Conservation (phyloP, 2,329 filamentous ascomycete species). For the Cercospora brassicicola region DNA sequence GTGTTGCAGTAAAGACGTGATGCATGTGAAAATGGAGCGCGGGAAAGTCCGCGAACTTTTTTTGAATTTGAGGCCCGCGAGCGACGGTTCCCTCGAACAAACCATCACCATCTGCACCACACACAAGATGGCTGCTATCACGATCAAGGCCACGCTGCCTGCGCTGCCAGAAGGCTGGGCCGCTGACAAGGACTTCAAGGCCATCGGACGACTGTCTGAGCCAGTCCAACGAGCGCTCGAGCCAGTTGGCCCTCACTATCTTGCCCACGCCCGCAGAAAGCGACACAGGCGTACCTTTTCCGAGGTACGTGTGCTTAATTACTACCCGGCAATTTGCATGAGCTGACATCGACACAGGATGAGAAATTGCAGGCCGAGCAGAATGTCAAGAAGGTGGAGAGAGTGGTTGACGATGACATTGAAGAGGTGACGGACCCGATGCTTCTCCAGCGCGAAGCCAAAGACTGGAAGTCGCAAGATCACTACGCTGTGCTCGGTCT, state of each 20-base stretch:
- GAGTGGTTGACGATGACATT: constrained; percentile 86
- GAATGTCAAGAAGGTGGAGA: constrained; percentile 92
- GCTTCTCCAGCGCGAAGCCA: constrained; percentile 89
- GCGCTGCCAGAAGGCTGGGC: constrained; percentile 77
- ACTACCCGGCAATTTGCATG: neutral
- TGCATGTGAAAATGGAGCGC: neutral
- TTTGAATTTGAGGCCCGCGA: neutral
- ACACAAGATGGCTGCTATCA: constrained; percentile 62
- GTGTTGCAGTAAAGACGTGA: neutral
- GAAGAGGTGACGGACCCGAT: constrained; percentile 91
- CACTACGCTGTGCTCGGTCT: constrained; percentile 96
- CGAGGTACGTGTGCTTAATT: constrained; percentile 11
- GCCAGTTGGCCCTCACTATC: constrained; percentile 89
- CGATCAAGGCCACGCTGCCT: constrained; percentile 68
- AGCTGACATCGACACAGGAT: constrained; percentile 68
- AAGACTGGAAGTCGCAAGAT: constrained; percentile 99
- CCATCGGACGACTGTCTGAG: constrained; percentile 71
- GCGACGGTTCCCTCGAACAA: neutral
- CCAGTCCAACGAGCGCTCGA: constrained; percentile 86
- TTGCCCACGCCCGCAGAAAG: constrained; percentile 88
- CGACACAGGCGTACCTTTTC: constrained; percentile 88
- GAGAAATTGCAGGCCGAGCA: constrained; percentile 95
- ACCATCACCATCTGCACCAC: neutral
- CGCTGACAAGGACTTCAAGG: constrained; percentile 89
- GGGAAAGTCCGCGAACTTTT: neutral